Conservation (phyloP, 139 green algal species). For the Picochlorum sp. region DNA sequence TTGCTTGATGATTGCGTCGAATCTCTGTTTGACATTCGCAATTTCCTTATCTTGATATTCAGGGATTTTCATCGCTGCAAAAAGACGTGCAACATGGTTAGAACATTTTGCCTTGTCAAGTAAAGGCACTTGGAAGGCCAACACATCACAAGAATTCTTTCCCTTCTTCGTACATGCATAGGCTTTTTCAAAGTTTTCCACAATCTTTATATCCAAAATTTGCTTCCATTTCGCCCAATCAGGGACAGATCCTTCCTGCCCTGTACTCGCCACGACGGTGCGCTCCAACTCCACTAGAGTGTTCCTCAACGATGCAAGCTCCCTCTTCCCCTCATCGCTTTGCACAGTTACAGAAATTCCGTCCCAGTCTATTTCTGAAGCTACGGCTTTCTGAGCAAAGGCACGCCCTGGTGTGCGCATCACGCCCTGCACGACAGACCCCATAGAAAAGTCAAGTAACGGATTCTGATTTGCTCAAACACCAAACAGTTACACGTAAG, state of each 20-base stretch:
- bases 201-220: slow-evolving; percentile 17
- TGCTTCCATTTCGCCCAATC: slow-evolving; percentile 18
- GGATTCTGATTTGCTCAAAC: too few relatives aligned
- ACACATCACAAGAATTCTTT: not conserved
- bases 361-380: slow-evolving; percentile 26
- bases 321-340: slow-evolving; percentile 31
- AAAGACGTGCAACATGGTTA: not conserved
- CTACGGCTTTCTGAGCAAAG: slow-evolving; percentile 28
- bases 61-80: slow-evolving; percentile 25
- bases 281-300: slow-evolving; percentile 18
- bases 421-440: too few relatives aligned
- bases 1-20: slow-evolving; percentile 11
- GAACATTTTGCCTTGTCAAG: too few relatives aligned
- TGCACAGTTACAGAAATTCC: slow-evolving; percentile 12
- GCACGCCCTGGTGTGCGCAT: slow-evolving; percentile 2
- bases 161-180: slow-evolving; percentile 12
- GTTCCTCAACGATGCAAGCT: slow-evolving; percentile 21
- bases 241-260: not conserved
- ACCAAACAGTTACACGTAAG: too few relatives aligned
- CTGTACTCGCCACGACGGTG: not conserved
- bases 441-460: too few relatives aligned
- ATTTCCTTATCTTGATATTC: slow-evolving; percentile 16
- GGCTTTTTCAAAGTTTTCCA: slow-evolving; percentile 18
- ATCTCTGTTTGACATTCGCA: slow-evolving; percentile 3
- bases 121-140: not conserved